Conservation (phyloP, 768 basidiomycete species). For the Amanita rimosa region DNA sequence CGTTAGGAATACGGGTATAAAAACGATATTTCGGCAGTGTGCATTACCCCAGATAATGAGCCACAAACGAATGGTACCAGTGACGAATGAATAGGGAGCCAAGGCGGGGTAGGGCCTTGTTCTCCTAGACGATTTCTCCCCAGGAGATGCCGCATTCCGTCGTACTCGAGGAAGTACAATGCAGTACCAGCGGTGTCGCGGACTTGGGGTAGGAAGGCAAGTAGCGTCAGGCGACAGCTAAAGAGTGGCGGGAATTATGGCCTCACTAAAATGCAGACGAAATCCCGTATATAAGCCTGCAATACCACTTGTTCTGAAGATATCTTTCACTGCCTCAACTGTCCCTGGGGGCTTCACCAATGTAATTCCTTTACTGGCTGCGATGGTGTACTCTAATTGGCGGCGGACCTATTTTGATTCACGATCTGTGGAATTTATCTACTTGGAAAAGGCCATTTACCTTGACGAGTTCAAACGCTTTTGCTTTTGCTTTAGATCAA, state of each 20-base stretch:
- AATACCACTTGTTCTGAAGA: slow-evolving; percentile 51
- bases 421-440: not conserved
- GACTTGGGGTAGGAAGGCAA: slow-evolving; percentile 35
- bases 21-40: slow-evolving; percentile 14
- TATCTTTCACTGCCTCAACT: slow-evolving; percentile 67
- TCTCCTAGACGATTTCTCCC: slow-evolving; percentile 71
- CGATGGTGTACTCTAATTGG: slow-evolving; percentile 88
- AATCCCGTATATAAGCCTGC: slow-evolving; percentile 76
- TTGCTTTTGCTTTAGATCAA: slow-evolving; percentile 1
- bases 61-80: slow-evolving; percentile 88
- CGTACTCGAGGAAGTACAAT: slow-evolving; percentile 91
- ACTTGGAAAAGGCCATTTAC: slow-evolving; percentile 25
- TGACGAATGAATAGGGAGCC: slow-evolving; percentile 73
- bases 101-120: slow-evolving; percentile 72
- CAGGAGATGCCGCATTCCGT: slow-evolving; percentile 78
- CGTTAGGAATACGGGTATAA: slow-evolving; percentile 18
- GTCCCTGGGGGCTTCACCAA: slow-evolving; percentile 72
- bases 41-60: slow-evolving; percentile 69
- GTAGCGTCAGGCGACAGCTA: not conserved
- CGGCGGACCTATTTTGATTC: slow-evolving; percentile 56
- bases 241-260: slow-evolving; percentile 4
- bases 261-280: slow-evolving; percentile 70
- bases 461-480: slow-evolving; percentile 93
- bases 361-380: slow-evolving; percentile 63
- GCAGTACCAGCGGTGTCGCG: slow-evolving; percentile 86